A percentile compares a stretch with the other conserved stretches of the same genome.
phyloP scores from a whole-genome alignment of 1,284 basidiomycete species.

The Coniophora puteana region DNA sequence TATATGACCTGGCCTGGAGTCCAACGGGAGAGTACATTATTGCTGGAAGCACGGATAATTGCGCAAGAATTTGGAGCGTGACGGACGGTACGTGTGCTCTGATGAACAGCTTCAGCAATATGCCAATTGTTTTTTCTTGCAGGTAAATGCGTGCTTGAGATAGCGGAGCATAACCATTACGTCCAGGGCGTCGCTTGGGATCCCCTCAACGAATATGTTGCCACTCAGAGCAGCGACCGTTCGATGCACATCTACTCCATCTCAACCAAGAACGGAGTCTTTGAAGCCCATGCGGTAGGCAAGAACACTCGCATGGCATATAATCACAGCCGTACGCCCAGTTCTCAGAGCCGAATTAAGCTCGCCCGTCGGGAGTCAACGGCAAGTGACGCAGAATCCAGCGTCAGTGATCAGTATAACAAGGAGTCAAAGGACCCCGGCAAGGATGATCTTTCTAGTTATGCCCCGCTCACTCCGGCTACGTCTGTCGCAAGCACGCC shows the following conservation, averaged over 20 bases:
- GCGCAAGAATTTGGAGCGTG: conserved; percentile 80
- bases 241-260: conserved; percentile 89
- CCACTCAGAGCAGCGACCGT: conserved; percentile 91
- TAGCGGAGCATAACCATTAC: conserved; percentile 89
- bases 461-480: conserved; percentile 59
- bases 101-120: conserved; percentile 4
- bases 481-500: conserved; percentile 55
- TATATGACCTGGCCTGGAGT: conserved; percentile 97
- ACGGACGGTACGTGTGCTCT: conserved; percentile 56
- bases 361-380: conserved; percentile 69
- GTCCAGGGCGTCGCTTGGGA: conserved; percentile 98
- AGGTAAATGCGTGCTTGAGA: conserved; percentile 82
- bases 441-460: conserved; percentile 12
- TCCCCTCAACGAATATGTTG: conserved; percentile 90
- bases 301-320: conserved; percentile 75
- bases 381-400: conserved; percentile 70
- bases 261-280: conserved; percentile 68
- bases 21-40: conserved; percentile 93
- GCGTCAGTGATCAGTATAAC: conserved; percentile 46
- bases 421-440: conserved; percentile 26
- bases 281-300: conserved; percentile 84
- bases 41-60: conserved; percentile 95
- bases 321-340: conserved; percentile 62
- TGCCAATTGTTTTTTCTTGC: conserved; percentile 9
- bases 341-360: conserved; percentile 39